Percentiles rank a stretch among this genome's conserved stretches.
Evolutionary conservation across 257 asterid genomes (phyloP).

Genomic region (Osmanthus fragrans): DNA sequence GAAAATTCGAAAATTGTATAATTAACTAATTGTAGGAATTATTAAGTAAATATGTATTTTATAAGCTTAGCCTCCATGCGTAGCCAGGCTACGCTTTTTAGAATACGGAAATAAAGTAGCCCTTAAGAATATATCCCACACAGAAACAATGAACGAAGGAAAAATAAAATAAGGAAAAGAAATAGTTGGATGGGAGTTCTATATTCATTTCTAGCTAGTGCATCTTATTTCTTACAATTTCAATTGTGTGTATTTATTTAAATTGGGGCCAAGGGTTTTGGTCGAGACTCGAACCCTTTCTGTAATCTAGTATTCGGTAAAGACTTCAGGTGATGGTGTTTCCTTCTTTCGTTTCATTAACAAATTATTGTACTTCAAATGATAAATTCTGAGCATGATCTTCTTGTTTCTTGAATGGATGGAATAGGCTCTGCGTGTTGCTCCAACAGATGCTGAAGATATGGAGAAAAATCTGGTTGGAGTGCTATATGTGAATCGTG

Average conservation of each 20-base stretch:
- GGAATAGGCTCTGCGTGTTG: slow-evolving; percentile 73
- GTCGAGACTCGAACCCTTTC: not conserved
- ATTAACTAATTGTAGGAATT: no score
- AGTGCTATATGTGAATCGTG: slow-evolving; percentile 80
- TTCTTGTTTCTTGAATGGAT: slow-evolving; percentile 22
- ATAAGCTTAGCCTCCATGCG: no score
- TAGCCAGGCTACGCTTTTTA: no score
- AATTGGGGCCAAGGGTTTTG: not conserved
- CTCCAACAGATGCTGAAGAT: slow-evolving; percentile 63
- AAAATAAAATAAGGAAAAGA: not conserved
- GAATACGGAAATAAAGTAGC: not conserved
- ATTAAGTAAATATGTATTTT: no score
- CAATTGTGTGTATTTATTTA: not conserved
- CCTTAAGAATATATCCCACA: not conserved
- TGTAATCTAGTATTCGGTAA: not conserved
- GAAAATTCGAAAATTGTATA: no score
- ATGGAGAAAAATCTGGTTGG: slow-evolving; percentile 56
- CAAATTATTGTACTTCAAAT: slow-evolving; percentile 1
- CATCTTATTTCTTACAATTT: not conserved
- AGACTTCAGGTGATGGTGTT: not conserved
- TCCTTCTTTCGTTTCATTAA: not conserved
- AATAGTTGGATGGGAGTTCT: slow-evolving; percentile 2
- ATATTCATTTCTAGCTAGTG: not conserved
- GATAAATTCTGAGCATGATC: slow-evolving; percentile 4
- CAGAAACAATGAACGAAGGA: not conserved